Evolutionary conservation across 2,329 filamentous ascomycete genomes (phyloP).

Genomic region (Sclerotinia spermophila): DNA sequence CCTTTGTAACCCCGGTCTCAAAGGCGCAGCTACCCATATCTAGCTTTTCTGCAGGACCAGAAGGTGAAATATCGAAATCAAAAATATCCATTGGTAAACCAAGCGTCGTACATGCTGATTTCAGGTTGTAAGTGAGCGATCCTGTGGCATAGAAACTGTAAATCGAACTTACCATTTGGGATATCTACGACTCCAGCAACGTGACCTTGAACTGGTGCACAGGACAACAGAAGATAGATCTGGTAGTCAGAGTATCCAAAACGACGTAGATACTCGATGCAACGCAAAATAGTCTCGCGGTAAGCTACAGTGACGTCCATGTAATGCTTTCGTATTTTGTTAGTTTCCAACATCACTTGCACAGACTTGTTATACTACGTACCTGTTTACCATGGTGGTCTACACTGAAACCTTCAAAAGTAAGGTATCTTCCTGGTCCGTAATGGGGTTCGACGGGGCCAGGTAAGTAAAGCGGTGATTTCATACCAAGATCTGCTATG

Average conservation of each 20-base stretch:
- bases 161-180: conserved; percentile 53
- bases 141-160: background rate
- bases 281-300: conserved; percentile 46
- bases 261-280: conserved; percentile 74
- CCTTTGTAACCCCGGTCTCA: conserved; percentile 46
- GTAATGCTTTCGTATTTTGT: conserved; percentile 25
- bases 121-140: conserved; percentile 5
- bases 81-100: conserved; percentile 92
- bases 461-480: conserved; percentile 79
- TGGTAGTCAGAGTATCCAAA: conserved; percentile 73
- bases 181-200: conserved; percentile 88
- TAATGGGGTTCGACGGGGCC: conserved; percentile 88
- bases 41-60: conserved; percentile 52
- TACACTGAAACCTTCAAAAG: conserved; percentile 87
- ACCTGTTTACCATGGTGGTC: conserved; percentile 80
- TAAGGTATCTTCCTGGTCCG: conserved; percentile 74
- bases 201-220: conserved; percentile 82
- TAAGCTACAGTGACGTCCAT: conserved; percentile 32
- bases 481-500: conserved; percentile 69
- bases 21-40: conserved; percentile 73
- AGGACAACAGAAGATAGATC: conserved; percentile 79
- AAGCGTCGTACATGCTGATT: conserved; percentile 72
- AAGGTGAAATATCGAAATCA: conserved; percentile 81
- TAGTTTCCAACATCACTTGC: background rate
- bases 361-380: conserved; percentile 56